phyloP scores from a whole-genome alignment of 805 yeast genomes.

The Candida coquimbonensis region DNA sequence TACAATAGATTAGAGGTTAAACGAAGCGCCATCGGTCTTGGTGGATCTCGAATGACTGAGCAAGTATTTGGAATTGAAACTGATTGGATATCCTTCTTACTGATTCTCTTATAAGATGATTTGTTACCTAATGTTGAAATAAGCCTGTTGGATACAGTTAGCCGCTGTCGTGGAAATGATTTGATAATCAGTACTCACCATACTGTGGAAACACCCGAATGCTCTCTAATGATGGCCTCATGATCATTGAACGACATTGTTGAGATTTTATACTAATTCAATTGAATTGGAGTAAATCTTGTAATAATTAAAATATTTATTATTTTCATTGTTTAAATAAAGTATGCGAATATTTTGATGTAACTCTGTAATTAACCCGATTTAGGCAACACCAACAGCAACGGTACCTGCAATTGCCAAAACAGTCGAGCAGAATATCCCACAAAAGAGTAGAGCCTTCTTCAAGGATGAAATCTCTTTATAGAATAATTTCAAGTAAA shows the following conservation, averaged over 20 bases:
- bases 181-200: slow-evolving; percentile 15
- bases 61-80: slow-evolving; percentile 40
- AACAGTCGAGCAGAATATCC: slow-evolving; percentile 5
- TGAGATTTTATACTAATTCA: no score
- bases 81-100: slow-evolving; percentile 28
- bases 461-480: slow-evolving; percentile 27
- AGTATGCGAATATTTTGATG: not conserved
- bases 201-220: slow-evolving; percentile 25
- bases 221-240: slow-evolving; percentile 17
- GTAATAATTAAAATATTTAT: no score
- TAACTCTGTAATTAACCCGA: not conserved
- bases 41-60: slow-evolving; percentile 20
- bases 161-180: not conserved
- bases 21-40: slow-evolving; percentile 21
- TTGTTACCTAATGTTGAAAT: slow-evolving; percentile 37
- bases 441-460: slow-evolving; percentile 9
- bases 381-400: not conserved
- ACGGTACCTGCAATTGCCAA: slow-evolving; percentile 8
- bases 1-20: slow-evolving; percentile 35
- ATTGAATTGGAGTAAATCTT: not conserved
- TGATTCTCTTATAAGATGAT: slow-evolving; percentile 22
- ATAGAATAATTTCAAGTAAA: slow-evolving; percentile 47
- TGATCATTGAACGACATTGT: slow-evolving; percentile 12
- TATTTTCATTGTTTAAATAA: not conserved
- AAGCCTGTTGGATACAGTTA: slow-evolving; percentile 11